Percentiles rank a stretch among this genome's conserved stretches.
phyloP scores from a whole-genome alignment of 345 rosid species.

The Camelina neglecta region DNA sequence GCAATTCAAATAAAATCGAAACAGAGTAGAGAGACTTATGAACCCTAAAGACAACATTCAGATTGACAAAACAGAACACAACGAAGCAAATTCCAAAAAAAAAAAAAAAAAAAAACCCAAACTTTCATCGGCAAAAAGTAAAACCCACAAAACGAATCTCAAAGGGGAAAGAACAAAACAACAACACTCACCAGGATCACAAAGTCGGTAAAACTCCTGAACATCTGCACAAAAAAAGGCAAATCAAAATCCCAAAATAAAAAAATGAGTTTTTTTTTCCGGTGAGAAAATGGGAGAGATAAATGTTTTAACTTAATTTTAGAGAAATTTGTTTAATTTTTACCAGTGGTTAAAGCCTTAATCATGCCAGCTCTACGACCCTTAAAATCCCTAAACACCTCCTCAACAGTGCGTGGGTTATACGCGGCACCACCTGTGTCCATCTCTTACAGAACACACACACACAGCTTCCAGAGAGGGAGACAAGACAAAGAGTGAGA shows the following conservation, averaged over 20 bases:
- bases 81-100: background rate
- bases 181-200: slow-evolving; percentile 70
- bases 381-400: slow-evolving; percentile 70
- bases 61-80: background rate
- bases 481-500: slow-evolving; percentile 39
- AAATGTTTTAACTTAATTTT: no score
- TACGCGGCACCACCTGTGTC: slow-evolving; percentile 58
- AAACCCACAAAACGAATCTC: slow-evolving; percentile 30
- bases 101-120: background rate
- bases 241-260: background rate
- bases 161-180: background rate
- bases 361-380: slow-evolving; percentile 76
- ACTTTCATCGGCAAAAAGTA: slow-evolving; percentile 10
- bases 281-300: no score
- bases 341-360: slow-evolving; percentile 67
- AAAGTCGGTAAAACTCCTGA: slow-evolving; percentile 70
- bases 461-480: slow-evolving; percentile 3
- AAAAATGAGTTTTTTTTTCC: slow-evolving; percentile 7
- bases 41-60: slow-evolving; percentile 34
- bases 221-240: slow-evolving; percentile 55
- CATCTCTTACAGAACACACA: slow-evolving; percentile 44
- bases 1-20: slow-evolving; percentile 29
- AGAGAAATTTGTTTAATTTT: no score
- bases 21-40: slow-evolving; percentile 11
- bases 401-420: slow-evolving; percentile 79